A percentile compares a stretch with the other conserved stretches of the same genome.
These are phyloP conservation scores for Psidium guajava DNA, from an alignment of 345 rosid genomes.

Conservation along the genomic window DNA sequence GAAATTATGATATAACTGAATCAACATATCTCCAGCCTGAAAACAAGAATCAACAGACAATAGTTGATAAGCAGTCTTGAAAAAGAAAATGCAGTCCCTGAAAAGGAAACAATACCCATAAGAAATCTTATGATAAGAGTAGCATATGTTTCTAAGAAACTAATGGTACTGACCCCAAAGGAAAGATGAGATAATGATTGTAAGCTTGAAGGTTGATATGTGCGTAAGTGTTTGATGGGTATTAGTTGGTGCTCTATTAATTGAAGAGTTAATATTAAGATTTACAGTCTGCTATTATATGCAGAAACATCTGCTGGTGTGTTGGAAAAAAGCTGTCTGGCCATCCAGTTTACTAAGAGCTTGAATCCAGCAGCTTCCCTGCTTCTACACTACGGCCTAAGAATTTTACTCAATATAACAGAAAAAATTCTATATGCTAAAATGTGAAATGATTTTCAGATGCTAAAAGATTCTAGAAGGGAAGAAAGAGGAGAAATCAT, in stretches of 20 bases:
- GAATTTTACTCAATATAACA: background rate
- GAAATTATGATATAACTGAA: slow-evolving; percentile 84
- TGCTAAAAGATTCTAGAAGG: background rate
- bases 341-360: background rate
- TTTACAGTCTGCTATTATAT: background rate
- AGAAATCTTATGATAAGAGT: background rate
- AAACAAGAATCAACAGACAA: slow-evolving; percentile 2
- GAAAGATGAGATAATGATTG: background rate
- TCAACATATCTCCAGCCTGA: slow-evolving; percentile 92
- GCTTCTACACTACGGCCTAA: background rate
- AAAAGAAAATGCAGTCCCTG: background rate
- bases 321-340: background rate
- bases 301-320: background rate
- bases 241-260: background rate
- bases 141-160: background rate
- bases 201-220: background rate
- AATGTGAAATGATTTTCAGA: background rate
- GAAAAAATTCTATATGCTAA: background rate
- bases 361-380: background rate
- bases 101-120: background rate
- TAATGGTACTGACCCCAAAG: background rate
- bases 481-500: background rate
- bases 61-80: background rate
- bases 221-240: background rate
- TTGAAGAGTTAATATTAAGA: background rate